Conservation (phyloP, 2,329 filamentous ascomycete genomes). For the Clathrospora elynae region DNA sequence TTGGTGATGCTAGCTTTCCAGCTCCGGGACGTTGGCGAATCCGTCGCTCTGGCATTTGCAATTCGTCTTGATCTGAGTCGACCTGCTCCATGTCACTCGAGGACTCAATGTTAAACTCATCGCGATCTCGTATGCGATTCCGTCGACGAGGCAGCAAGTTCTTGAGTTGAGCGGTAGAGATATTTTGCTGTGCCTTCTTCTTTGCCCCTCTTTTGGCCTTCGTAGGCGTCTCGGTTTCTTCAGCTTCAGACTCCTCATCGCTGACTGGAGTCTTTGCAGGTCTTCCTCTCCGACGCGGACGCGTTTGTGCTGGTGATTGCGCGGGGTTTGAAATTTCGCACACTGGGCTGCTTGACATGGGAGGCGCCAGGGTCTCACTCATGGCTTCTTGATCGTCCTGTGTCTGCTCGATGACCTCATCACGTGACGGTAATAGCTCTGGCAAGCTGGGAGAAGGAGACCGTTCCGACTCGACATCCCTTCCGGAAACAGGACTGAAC, state of each 20-base stretch:
- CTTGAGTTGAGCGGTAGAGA: slow-evolving; percentile 53
- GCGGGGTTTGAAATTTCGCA: slow-evolving; percentile 25
- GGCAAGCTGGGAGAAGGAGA: slow-evolving; percentile 45
- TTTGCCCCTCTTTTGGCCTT: slow-evolving; percentile 23
- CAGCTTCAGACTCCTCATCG: slow-evolving; percentile 31
- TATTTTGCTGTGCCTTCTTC: slow-evolving; percentile 38
- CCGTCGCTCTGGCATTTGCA: slow-evolving; percentile 40
- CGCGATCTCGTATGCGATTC: slow-evolving; percentile 35
- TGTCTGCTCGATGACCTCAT: slow-evolving; percentile 27
- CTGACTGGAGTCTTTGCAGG: slow-evolving; percentile 21
- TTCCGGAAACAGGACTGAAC: slow-evolving; percentile 33
- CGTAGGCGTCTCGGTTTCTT: slow-evolving; percentile 31
- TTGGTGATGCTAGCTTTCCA: slow-evolving; percentile 28
- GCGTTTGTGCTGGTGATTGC: slow-evolving; percentile 22
- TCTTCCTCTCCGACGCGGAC: slow-evolving; percentile 24
- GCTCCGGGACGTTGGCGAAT: slow-evolving; percentile 20
- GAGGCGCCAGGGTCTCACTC: slow-evolving; percentile 53
- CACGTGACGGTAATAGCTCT: slow-evolving; percentile 38
- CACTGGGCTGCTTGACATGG: slow-evolving; percentile 50
- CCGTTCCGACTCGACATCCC: slow-evolving; percentile 36
- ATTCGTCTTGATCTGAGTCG: slow-evolving; percentile 52
- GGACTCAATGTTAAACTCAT: slow-evolving; percentile 51
- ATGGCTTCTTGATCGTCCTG: slow-evolving; percentile 35
- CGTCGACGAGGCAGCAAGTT: slow-evolving; percentile 52
- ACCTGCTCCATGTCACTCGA: slow-evolving; percentile 40